These are phyloP conservation scores for Periconia sp. DNA, from an alignment of 2,329 filamentous ascomycete species.

Conservation along the genomic window DNA sequence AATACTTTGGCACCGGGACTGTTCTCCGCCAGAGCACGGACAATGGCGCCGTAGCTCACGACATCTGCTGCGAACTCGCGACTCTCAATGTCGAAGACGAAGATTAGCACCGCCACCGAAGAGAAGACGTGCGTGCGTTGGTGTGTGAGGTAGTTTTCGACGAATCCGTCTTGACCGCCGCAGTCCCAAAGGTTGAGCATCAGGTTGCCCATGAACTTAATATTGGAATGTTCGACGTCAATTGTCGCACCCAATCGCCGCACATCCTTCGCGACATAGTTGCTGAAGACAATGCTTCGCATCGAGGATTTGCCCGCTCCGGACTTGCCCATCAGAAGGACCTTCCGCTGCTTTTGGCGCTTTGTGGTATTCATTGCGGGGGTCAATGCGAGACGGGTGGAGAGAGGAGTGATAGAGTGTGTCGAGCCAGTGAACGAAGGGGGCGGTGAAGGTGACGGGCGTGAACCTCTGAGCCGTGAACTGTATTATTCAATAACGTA, in stretches of 20 bases:
- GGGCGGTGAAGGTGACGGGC: background rate
- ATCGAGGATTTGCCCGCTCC: conserved; percentile 98
- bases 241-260: conserved; percentile 91
- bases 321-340: conserved; percentile 77
- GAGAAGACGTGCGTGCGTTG: conserved; percentile 96
- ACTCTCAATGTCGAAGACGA: conserved; percentile 98
- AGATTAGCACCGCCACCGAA: conserved; percentile 95
- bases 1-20: conserved; percentile 83
- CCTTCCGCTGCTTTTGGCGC: conserved; percentile 57
- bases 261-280: conserved; percentile 96
- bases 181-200: conserved; percentile 99
- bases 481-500: too few species aligned
- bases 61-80: conserved; percentile 92
- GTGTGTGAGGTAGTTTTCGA: conserved; percentile 95
- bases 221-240: conserved; percentile 96
- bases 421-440: background rate
- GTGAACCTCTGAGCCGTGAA: too few species aligned
- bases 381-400: background rate
- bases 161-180: conserved; percentile 96
- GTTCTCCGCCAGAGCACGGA: conserved; percentile 84
- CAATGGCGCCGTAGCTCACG: conserved; percentile 87
- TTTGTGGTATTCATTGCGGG: conserved; percentile 43
- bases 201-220: conserved; percentile 97
- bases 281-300: conserved; percentile 98
- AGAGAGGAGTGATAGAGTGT: background rate